Percentiles rank a stretch among this genome's conserved stretches.
phyloP scores from a whole-genome alignment of 495 filamentous ascomycete genomes.

The Aspergillus biplanus region DNA sequence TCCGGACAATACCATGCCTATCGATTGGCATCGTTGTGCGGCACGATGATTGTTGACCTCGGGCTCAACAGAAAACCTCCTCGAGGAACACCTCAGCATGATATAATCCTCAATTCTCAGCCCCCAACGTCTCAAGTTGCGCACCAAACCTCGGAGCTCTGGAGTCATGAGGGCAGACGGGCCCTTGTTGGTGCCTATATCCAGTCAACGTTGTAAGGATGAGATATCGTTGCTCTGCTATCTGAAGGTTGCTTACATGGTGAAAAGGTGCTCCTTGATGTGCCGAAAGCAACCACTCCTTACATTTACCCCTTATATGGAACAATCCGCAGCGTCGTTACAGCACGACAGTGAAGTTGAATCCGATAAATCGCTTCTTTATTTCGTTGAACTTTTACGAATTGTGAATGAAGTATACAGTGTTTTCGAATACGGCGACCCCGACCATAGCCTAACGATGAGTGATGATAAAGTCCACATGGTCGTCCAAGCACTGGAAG shows the following conservation, averaged over 20 bases:
- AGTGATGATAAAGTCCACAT: slow-evolving; percentile 3
- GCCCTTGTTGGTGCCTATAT: slow-evolving; percentile 9
- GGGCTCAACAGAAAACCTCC: slow-evolving; percentile 2
- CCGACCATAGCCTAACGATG: not conserved
- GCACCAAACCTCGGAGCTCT: not conserved
- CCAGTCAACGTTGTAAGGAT: not conserved
- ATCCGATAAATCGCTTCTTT: slow-evolving; percentile 3
- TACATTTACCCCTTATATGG: not conserved
- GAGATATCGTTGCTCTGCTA: not conserved
- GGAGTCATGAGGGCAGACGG: slow-evolving; percentile 4
- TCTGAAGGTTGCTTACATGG: not conserved
- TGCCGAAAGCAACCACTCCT: slow-evolving; percentile 5
- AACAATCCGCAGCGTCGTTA: not conserved
- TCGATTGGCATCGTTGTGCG: slow-evolving; percentile 1
- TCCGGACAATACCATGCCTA: slow-evolving; percentile 6
- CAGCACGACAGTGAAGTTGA: not conserved
- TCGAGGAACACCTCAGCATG: slow-evolving; percentile 1
- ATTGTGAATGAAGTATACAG: slow-evolving; percentile 8
- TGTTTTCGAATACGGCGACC: not conserved
- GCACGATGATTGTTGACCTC: slow-evolving; percentile 6
- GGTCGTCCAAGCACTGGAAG: not conserved
- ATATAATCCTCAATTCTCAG: not conserved
- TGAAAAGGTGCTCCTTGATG: slow-evolving; percentile 3
- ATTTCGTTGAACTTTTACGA: slow-evolving; percentile 1
- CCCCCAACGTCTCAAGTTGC: not conserved